Conservation (phyloP, 2,329 filamentous ascomycete genomes). For the Aphanocladium album region DNA sequence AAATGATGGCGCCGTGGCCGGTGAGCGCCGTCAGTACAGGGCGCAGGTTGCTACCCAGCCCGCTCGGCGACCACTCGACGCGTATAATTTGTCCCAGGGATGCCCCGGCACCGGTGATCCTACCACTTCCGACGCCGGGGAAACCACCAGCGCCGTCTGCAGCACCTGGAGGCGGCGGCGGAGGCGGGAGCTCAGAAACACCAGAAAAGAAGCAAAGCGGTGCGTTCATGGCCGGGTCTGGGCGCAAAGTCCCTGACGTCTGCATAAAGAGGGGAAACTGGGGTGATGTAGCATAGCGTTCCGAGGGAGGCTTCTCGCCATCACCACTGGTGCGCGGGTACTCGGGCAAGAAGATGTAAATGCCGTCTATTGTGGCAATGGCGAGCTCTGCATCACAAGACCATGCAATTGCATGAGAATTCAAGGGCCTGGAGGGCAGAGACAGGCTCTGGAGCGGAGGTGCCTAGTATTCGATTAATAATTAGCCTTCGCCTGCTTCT, state of each 20-base stretch:
- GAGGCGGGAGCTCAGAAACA: background rate
- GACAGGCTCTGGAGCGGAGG: slow-evolving; percentile 44
- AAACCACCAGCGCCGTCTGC: background rate
- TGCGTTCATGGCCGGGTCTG: slow-evolving; percentile 10
- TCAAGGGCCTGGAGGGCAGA: slow-evolving; percentile 39
- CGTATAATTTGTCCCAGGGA: slow-evolving; percentile 51
- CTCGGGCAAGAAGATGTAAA: slow-evolving; percentile 8
- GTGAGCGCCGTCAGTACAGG: slow-evolving; percentile 48
- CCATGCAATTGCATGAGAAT: slow-evolving; percentile 32
- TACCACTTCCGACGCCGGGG: slow-evolving; percentile 1
- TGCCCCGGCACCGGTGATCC: slow-evolving; percentile 17
- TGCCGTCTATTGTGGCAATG: slow-evolving; percentile 7
- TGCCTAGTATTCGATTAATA: background rate
- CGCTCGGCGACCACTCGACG: slow-evolving; percentile 54
- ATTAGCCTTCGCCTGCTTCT: background rate
- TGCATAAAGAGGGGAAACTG: slow-evolving; percentile 13
- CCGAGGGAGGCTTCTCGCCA: background rate
- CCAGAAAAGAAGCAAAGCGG: slow-evolving; percentile 7
- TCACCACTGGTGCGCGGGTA: slow-evolving; percentile 3
- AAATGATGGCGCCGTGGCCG: slow-evolving; percentile 43
- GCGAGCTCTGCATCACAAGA: slow-evolving; percentile 12
- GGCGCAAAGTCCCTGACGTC: slow-evolving; percentile 4
- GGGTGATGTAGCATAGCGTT: background rate
- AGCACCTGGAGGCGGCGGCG: background rate
- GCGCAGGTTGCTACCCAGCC: slow-evolving; percentile 49